Conservation (phyloP, 1,139 yeast genomes). For the Geotrichum europaeum region DNA sequence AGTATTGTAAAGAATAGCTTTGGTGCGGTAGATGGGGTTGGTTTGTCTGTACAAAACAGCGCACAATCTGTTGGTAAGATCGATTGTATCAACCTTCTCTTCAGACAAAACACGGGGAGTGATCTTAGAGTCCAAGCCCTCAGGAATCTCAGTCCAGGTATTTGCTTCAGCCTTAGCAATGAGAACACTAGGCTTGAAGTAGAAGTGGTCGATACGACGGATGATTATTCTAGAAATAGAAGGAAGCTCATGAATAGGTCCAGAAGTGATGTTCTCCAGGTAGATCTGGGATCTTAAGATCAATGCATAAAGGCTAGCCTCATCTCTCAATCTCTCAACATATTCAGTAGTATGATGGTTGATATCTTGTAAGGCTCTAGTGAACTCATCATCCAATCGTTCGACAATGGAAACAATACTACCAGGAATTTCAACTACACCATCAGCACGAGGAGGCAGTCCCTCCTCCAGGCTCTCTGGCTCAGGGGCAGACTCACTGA, state of each 20-base stretch:
- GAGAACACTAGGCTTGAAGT: constrained; percentile 82
- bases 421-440: constrained; percentile 72
- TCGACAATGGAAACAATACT: constrained; percentile 82
- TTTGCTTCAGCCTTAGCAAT: constrained; percentile 61
- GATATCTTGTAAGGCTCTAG: constrained; percentile 75
- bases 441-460: constrained; percentile 67
- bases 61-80: constrained; percentile 60
- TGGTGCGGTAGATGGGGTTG: constrained; percentile 65
- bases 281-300: constrained; percentile 82
- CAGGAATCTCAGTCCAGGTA: constrained; percentile 57
- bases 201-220: constrained; percentile 86
- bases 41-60: constrained; percentile 60
- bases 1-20: constrained; percentile 78
- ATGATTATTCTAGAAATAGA: constrained; percentile 62
- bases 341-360: constrained; percentile 97
- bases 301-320: constrained; percentile 65
- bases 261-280: constrained; percentile 57
- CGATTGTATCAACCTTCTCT: constrained; percentile 39
- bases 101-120: constrained; percentile 33
- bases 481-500: constrained; percentile 68
- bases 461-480: constrained; percentile 70
- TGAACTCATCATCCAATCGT: constrained; percentile 91
- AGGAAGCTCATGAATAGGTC: constrained; percentile 33
- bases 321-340: constrained; percentile 85
- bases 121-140: constrained; percentile 30